Percentiles rank a stretch among this genome's conserved stretches.
Conservation (phyloP, 2,329 filamentous ascomycete species). For the Teratosphaeria gauchensis region DNA sequence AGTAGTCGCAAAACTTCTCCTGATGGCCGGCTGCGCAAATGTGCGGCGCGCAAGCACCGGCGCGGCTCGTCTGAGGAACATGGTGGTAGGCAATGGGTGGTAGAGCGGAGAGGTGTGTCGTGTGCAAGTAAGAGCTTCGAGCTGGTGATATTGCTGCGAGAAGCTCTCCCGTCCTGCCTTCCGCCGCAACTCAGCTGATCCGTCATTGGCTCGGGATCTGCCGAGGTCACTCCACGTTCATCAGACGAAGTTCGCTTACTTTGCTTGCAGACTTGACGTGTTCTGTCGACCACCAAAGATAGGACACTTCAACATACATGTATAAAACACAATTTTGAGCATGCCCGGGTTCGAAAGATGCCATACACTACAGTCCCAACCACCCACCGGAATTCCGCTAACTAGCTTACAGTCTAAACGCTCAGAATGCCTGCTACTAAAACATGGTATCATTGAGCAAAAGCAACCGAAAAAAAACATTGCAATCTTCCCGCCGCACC, state of each 20-base stretch:
- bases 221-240: not conserved
- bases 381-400: not conserved
- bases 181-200: not conserved
- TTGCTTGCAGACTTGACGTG: not conserved
- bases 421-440: not conserved
- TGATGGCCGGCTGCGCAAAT: slow-evolving; percentile 27
- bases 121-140: not conserved
- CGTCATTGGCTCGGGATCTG: not conserved
- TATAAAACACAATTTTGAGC: too few relatives aligned
- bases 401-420: not conserved
- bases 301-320: too few relatives aligned
- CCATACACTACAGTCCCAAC: too few relatives aligned
- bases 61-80: slow-evolving; percentile 42
- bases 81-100: slow-evolving; percentile 9
- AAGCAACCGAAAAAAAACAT: not conserved
- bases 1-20: slow-evolving; percentile 38
- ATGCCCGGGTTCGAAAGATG: too few relatives aligned
- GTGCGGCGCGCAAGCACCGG: slow-evolving; percentile 38
- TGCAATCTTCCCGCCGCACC: not conserved
- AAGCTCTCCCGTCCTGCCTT: not conserved
- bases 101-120: not conserved
- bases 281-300: too few relatives aligned
- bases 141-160: not conserved
- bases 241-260: not conserved
- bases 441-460: not conserved